Base-by-base conservation (phyloP, 2,329 filamentous ascomycete species). In the Talaromyces verruculosus region DNA sequence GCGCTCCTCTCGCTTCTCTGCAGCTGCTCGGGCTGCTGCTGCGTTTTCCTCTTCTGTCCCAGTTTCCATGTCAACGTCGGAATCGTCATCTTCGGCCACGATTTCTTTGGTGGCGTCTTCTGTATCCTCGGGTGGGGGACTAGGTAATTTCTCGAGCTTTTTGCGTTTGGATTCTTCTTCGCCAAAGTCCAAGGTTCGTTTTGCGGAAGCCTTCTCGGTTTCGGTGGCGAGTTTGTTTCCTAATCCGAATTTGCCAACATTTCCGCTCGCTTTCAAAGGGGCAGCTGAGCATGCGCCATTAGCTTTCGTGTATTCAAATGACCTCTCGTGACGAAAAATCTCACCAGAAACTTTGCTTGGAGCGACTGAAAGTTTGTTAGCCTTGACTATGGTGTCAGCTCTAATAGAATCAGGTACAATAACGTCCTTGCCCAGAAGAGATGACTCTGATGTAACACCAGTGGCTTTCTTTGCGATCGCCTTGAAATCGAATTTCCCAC, bases 101-200 rank as follows among this genome's bases (percentile, higher is more conserved):
- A 57, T 77, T 43, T 79, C 80, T 13, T 67, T 69, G 66, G 83
- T 83, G 85, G 71, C 79, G 68, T 82, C 79, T 69, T 89, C 86
- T 68, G 84, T 79, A 70, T 85, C 85, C 73, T 89, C 86, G 63
- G 91, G 82, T 63, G 89, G 86, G 67, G 91, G 87, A 70, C 89
- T 89, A 66, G 94, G 93, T 67, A 99, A 88, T 80, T 93, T 95
- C 75, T 92, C 92, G 70, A 99, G 86, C 81, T 96, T 97, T 76
- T 93, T 91, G 74, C 91, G 89, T 1, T 89, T 90, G 37, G 88
- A 89, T 72, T 96, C 92, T 72, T 97, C 94, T 73, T 97, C 94
- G 67, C 91, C 93, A 71, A 97, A 89, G 71, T 93, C 89, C 25
- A 96, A 83, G 67, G 91, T 92, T 71, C 89, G 89, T 74, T 92